Conservation (phyloP, 2,329 filamentous ascomycete species). For the Talaromyces sp. region DNA sequence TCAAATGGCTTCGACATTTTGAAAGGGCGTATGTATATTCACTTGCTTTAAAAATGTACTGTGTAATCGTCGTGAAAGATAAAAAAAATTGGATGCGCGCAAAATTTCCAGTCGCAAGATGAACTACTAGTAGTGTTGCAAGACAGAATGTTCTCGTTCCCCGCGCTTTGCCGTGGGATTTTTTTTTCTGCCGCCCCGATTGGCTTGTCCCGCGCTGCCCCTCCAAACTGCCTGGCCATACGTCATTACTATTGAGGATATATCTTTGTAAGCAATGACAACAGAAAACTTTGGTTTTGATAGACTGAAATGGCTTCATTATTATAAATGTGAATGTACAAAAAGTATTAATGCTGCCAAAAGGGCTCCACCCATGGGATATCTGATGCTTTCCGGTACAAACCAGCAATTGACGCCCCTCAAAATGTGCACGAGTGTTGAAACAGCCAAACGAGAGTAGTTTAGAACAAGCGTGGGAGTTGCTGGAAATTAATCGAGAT, state of each 20-base stretch:
- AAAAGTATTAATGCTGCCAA: not conserved
- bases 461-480: not conserved
- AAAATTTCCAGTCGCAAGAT: not conserved
- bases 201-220: not conserved
- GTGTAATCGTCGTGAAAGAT: not conserved
- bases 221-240: not conserved
- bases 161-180: not conserved
- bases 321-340: not conserved
- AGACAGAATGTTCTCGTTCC: not conserved
- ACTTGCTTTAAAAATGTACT: not conserved
- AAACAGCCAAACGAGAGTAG: not conserved
- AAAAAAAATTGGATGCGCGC: not conserved
- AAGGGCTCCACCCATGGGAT: not conserved
- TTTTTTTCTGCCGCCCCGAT: not conserved
- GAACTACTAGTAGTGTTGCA: not conserved
- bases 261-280: not conserved
- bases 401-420: not conserved
- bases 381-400: not conserved
- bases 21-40: not conserved
- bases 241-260: not conserved
- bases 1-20: constrained; percentile 44
- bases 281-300: not conserved
- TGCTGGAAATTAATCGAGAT: constrained; percentile 16
- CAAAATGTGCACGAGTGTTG: not conserved
- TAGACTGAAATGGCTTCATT: not conserved